Conservation (phyloP, 495 filamentous ascomycete species). For the Penicillium ucsense region DNA sequence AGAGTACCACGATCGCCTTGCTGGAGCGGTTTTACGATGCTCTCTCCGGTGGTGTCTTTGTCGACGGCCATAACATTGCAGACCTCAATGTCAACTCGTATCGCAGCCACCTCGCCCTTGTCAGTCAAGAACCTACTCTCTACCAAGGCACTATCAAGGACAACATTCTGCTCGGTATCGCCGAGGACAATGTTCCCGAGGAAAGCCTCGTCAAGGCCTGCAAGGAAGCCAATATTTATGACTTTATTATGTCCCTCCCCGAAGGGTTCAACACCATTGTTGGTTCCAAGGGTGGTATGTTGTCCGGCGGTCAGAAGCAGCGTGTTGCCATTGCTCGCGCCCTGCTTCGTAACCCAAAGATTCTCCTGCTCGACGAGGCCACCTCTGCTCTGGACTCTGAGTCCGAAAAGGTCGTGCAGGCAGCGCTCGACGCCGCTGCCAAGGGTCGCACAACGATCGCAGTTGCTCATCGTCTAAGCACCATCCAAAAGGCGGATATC, state of each 20-base stretch:
- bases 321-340: slow-evolving; percentile 70
- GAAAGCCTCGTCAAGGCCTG: slow-evolving; percentile 64
- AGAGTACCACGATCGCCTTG: slow-evolving; percentile 71
- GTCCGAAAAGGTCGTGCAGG: slow-evolving; percentile 75
- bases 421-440: slow-evolving; percentile 64
- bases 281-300: slow-evolving; percentile 65
- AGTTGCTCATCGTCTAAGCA: slow-evolving; percentile 67
- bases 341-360: slow-evolving; percentile 58
- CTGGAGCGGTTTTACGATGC: slow-evolving; percentile 83
- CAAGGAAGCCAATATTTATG: slow-evolving; percentile 84
- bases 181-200: slow-evolving; percentile 53
- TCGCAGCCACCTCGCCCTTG: slow-evolving; percentile 64
- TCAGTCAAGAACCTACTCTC: slow-evolving; percentile 78
- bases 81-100: slow-evolving; percentile 70
- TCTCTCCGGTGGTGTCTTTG: slow-evolving; percentile 56
- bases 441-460: slow-evolving; percentile 69
- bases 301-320: slow-evolving; percentile 80
- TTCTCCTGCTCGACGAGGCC: slow-evolving; percentile 73
- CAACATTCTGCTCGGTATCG: slow-evolving; percentile 66
- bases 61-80: slow-evolving; percentile 68
- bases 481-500: slow-evolving; percentile 73
- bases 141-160: slow-evolving; percentile 81
- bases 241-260: slow-evolving; percentile 71
- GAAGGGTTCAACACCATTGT: slow-evolving; percentile 70
- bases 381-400: slow-evolving; percentile 75